Conservation (phyloP, 768 basidiomycete genomes). For the Kwoniella mangroviensis region DNA sequence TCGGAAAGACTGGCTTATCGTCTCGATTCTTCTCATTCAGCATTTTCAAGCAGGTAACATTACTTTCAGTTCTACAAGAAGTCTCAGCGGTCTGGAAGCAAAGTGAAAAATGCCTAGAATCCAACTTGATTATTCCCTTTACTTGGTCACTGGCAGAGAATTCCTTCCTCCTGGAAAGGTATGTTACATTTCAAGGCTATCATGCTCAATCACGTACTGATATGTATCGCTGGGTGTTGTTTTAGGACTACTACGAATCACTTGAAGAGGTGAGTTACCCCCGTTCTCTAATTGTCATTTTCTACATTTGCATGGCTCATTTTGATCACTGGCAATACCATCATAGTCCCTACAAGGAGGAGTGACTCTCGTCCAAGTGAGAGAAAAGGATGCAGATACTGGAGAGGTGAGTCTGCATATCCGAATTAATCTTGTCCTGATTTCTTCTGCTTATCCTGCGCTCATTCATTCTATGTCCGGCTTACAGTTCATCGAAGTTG, state of each 20-base stretch:
- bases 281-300: not conserved
- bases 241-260: conserved; percentile 70
- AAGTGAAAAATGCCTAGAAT: conserved; percentile 35
- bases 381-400: conserved; percentile 83
- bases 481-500: conserved; percentile 75
- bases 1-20: too few species aligned
- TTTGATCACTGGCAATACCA: too few species aligned
- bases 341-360: conserved; percentile 78
- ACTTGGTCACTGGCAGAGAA: conserved; percentile 83
- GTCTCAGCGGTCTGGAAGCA: too few species aligned
- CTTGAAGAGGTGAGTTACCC: conserved; percentile 69
- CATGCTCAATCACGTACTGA: too few species aligned
- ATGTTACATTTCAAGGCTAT: not conserved
- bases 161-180: conserved; percentile 79
- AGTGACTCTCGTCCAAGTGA: conserved; percentile 84
- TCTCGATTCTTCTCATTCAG: too few species aligned
- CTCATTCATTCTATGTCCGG: not conserved
- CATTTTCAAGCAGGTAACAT: too few species aligned
- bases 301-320: too few species aligned
- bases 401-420: conserved; percentile 65
- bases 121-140: conserved; percentile 64
- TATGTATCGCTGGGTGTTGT: not conserved
- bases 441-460: too few species aligned
- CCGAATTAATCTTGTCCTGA: too few species aligned
- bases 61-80: too few species aligned